These are phyloP conservation scores for Striga asiatica DNA, from an alignment of 257 asterid species.

Conservation along the genomic window DNA sequence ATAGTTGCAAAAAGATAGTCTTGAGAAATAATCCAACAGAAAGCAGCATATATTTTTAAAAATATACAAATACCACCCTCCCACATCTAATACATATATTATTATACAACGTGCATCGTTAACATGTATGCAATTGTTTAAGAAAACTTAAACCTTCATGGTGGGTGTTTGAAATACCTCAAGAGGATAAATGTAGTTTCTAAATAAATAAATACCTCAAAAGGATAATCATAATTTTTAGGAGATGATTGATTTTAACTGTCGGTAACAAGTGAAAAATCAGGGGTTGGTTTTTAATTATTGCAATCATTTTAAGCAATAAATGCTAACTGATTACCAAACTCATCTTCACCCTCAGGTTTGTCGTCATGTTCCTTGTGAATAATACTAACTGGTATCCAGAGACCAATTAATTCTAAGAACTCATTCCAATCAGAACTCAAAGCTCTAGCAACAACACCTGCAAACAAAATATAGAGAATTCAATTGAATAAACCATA, in stretches of 20 bases:
- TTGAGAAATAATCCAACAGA: background rate
- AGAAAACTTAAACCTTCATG: background rate
- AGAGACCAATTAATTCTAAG: constrained; percentile 67
- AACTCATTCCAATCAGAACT: constrained; percentile 52
- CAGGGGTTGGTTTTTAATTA: background rate
- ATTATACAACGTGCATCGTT: background rate
- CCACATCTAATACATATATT: too few species aligned
- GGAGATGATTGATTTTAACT: too few species aligned
- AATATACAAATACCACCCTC: too few species aligned
- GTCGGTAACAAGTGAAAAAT: background rate
- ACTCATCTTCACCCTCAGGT: constrained; percentile 71
- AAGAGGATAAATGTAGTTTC: background rate
- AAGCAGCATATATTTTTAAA: too few species aligned
- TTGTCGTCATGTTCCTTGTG: constrained; percentile 75
- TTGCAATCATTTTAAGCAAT: background rate
- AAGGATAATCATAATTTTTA: too few species aligned
- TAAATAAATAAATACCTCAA: background rate
- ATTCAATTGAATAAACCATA: background rate
- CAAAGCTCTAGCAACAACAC: constrained; percentile 41
- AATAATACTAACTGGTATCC: constrained; percentile 58
- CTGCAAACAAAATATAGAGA: constrained; percentile 26
- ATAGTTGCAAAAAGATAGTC: background rate
- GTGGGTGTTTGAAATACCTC: background rate
- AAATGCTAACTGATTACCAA: constrained; percentile 35
- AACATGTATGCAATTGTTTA: background rate